Evolutionary conservation across 208 protist species (phyloP), one percentile per base, ranked within the genome.

Genomic region (Trypanosomatidae sp.): DNA sequence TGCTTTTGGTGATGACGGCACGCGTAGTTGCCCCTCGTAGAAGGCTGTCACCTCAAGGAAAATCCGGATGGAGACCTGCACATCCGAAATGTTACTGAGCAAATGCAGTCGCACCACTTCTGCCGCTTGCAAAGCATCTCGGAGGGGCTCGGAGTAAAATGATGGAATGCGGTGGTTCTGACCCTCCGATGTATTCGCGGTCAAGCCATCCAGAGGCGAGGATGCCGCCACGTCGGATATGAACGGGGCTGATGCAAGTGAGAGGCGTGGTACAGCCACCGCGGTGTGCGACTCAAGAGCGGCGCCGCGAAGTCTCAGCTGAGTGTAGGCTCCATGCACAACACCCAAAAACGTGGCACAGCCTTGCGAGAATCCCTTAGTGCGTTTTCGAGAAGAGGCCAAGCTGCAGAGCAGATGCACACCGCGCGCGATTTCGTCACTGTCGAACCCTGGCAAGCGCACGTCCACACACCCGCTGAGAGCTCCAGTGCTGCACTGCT

Each of bases 331-430:
- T 59, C 46, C 62, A 73, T 95, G 90, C 15, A 85, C 76, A 49
- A 80, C 47, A 15, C 70, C 71, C 50, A 97, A 59, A 69, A 95
- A 92, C 10, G 80, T 46, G 0, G 74, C 65, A 52, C 69, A 92
- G 55, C 69, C 83, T 39, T 74, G 73, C 41, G 74, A 56, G 75
- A 90, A 91, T 15, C 64, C 78, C n/a, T 81, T 77, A 22, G 84
- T 84, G 53, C 90, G 88, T 50, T 87, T 85, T 50, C 71, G 73
- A 22, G 66, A 80, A 56, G 88, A 89, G 2, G 82, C 80, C 39
- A 68, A 66, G 30, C 86, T 84, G 75, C 93, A 91, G 52, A 97
- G 67, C 62, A 82, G 74, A 53, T 84, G 73, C 30, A 95, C 66
- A 2, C 85, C 85, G 10, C n/a, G 43, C 13, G 84, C 69, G 25